Evolutionary conservation across 805 yeast species (phyloP).

Genomic region (Candida tibetensis): DNA sequence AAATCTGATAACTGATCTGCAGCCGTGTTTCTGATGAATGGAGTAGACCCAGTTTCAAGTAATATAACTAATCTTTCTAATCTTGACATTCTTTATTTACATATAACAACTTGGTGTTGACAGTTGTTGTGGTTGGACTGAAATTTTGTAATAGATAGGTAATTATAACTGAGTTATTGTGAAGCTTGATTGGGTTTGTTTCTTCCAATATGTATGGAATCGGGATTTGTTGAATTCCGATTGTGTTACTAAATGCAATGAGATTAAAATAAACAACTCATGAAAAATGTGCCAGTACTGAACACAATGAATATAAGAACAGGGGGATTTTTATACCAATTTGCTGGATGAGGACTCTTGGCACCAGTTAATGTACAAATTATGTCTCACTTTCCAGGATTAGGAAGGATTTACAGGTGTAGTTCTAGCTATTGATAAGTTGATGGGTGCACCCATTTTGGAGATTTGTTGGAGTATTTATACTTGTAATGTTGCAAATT

Average conservation of each 20-base stretch:
- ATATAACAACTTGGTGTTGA: too few relatives aligned
- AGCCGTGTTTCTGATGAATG: conserved; percentile 90
- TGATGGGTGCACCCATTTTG: conserved; percentile 11
- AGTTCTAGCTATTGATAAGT: neutral
- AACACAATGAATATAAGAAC: neutral
- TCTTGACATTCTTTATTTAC: conserved; percentile 51
- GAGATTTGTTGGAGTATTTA: conserved; percentile 16
- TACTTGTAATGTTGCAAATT: conserved; percentile 12
- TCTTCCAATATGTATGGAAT: too few relatives aligned
- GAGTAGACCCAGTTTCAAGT: conserved; percentile 92
- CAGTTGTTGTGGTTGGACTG: too few relatives aligned
- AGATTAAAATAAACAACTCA: neutral
- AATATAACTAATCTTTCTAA: conserved; percentile 56
- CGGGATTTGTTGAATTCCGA: too few relatives aligned
- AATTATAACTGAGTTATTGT: too few relatives aligned
- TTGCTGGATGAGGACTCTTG: too few relatives aligned
- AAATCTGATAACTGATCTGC: conserved; percentile 95
- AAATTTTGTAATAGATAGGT: too few relatives aligned
- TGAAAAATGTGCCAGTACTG: neutral
- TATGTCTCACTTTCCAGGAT: too few relatives aligned
- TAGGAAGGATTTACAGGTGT: neutral
- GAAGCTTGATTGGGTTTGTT: too few relatives aligned
- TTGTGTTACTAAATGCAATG: neutral
- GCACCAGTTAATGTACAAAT: too few relatives aligned
- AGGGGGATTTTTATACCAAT: neutral